Evolutionary conservation across 2,329 filamentous ascomycete species (phyloP).

Genomic region (Penicillium hesseltinei): DNA sequence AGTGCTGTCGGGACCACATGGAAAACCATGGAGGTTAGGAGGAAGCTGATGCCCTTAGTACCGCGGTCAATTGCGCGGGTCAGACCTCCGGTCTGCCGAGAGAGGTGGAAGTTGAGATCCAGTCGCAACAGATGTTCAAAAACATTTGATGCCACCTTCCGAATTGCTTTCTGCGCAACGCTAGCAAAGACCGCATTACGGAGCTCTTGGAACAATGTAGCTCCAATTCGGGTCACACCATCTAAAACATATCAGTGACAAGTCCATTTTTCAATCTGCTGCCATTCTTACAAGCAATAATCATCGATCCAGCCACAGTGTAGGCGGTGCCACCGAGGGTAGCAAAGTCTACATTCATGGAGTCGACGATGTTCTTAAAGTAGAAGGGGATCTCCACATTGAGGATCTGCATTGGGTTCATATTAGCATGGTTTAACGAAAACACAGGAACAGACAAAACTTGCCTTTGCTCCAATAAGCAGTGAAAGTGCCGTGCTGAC

Average conservation of each 20-base stretch:
- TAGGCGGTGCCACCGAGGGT: conserved; percentile 82
- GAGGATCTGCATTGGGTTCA: conserved; percentile 55
- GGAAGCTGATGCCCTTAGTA: conserved; percentile 96
- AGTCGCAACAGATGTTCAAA: conserved; percentile 86
- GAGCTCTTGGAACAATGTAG: conserved; percentile 86
- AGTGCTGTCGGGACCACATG: conserved; percentile 91
- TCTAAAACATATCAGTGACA: conserved; percentile 47
- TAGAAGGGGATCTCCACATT: conserved; percentile 99
- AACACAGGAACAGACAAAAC: not conserved
- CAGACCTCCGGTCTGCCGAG: conserved; percentile 89
- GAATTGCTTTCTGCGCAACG: conserved; percentile 94
- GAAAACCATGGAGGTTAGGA: conserved; percentile 97
- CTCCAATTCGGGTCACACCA: conserved; percentile 81
- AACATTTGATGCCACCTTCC: conserved; percentile 84
- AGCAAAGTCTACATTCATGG: conserved; percentile 95
- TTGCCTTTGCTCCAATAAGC: conserved; percentile 80
- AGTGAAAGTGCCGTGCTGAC: conserved; percentile 81
- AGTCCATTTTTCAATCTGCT: not conserved
- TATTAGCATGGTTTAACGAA: conserved; percentile 14
- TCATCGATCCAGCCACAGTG: conserved; percentile 86
- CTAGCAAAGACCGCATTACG: conserved; percentile 96
- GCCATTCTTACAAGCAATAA: conserved; percentile 69
- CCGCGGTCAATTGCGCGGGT: conserved; percentile 93
- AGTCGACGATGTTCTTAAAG: conserved; percentile 96
- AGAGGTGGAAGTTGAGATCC: conserved; percentile 90